Percentiles rank a stretch among this genome's conserved stretches.
These are phyloP conservation scores for Fraxinus pennsylvanica DNA, from an alignment of 257 asterid genomes.

Conservation along the genomic window DNA sequence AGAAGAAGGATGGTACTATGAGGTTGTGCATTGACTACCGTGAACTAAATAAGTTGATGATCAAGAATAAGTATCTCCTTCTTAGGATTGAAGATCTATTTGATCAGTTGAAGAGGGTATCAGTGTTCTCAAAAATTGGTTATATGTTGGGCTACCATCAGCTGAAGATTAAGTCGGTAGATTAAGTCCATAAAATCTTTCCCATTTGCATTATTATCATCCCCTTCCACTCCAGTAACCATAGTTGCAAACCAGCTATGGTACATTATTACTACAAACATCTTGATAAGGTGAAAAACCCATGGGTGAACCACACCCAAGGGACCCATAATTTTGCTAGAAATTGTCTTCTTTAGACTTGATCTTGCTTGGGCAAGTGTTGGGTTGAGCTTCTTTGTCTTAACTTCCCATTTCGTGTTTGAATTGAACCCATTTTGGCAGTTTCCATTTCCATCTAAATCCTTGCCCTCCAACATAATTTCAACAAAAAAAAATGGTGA, in stretches of 20 bases:
- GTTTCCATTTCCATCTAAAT: no score
- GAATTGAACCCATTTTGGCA: no score
- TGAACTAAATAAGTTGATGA: no score
- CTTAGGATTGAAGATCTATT: no score
- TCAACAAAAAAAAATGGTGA: no score
- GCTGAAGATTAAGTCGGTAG: neutral
- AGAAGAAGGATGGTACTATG: no score
- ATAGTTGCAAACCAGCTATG: slow-evolving; percentile 25
- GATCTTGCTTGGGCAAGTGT: slow-evolving; percentile 38
- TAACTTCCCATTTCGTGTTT: slow-evolving; percentile 37
- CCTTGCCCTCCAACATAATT: no score
- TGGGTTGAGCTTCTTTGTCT: slow-evolving; percentile 42
- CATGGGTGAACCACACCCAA: slow-evolving; percentile 80
- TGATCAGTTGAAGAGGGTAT: no score
- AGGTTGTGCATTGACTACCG: no score
- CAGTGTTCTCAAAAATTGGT: no score
- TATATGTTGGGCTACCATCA: no score
- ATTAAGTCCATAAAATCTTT: slow-evolving; percentile 15
- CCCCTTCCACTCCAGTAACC: slow-evolving; percentile 34
- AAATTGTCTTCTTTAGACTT: slow-evolving; percentile 36
- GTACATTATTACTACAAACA: slow-evolving; percentile 30
- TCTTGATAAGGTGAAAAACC: slow-evolving; percentile 80
- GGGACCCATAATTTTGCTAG: slow-evolving; percentile 45
- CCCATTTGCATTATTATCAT: slow-evolving; percentile 22
- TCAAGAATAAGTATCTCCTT: no score